Conservation (phyloP, 306 rosid genomes). For the Quercus berberidifolia region DNA sequence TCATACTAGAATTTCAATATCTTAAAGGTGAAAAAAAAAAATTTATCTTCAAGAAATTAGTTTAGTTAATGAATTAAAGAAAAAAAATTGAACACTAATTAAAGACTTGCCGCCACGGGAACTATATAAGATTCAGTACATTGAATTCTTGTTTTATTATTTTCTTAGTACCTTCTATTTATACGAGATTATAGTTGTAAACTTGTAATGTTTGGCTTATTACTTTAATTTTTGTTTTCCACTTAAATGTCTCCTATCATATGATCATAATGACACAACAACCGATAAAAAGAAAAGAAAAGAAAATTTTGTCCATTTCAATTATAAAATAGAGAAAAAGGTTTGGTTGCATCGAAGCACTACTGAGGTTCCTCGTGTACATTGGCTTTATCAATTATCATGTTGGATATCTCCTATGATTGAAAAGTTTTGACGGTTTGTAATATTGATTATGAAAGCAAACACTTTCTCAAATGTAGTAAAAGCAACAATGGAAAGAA, state of each 20-base stretch:
- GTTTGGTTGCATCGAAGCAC: slow-evolving; percentile 9
- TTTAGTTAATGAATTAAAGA: too few species aligned
- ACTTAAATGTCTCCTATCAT: slow-evolving; percentile 12
- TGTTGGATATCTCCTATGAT: slow-evolving; percentile 13
- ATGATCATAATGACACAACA: slow-evolving; percentile 21
- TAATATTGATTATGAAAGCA: too few species aligned
- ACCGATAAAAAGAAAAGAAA: slow-evolving; percentile 29
- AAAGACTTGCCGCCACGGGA: too few species aligned
- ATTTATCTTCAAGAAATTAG: too few species aligned
- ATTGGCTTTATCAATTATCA: neutral
- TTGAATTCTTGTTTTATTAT: neutral
- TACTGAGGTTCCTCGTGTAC: slow-evolving; percentile 22
- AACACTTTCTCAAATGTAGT: too few species aligned
- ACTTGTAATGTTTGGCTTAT: slow-evolving; percentile 14
- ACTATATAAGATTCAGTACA: neutral
- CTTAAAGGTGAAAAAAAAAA: too few species aligned
- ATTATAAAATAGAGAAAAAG: slow-evolving; percentile 5
- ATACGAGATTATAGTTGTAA: slow-evolving; percentile 7
- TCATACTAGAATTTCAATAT: too few species aligned
- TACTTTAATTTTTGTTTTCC: neutral
- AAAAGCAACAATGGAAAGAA: too few species aligned
- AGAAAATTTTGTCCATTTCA: slow-evolving; percentile 25
- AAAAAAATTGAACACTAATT: too few species aligned
- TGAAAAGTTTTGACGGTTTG: slow-evolving; percentile 2
- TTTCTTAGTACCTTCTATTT: neutral